A percentile compares a stretch with the other conserved stretches of the same genome.
Conservation (phyloP, 2,329 filamentous ascomycete genomes). For the Neopestalotiopsis sp. region DNA sequence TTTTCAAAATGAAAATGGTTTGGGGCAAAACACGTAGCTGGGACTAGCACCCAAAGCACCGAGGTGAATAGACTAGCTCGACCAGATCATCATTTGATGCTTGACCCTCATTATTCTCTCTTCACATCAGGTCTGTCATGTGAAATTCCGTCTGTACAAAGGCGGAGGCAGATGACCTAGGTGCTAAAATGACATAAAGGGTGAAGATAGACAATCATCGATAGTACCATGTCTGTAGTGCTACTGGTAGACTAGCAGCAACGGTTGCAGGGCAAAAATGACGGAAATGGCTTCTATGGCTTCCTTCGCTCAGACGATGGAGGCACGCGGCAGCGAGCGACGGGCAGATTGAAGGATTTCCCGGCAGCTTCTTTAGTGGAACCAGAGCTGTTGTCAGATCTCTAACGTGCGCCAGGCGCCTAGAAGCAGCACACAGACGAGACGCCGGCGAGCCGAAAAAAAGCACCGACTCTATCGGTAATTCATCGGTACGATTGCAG, state of each 20-base stretch:
- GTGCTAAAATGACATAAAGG: background rate
- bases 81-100: background rate
- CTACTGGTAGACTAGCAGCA: background rate
- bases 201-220: background rate
- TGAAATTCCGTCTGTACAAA: background rate
- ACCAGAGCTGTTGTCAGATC: background rate
- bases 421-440: background rate
- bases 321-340: background rate
- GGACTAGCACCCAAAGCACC: background rate
- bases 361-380: background rate
- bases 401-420: background rate
- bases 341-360: background rate
- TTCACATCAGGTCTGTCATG: background rate
- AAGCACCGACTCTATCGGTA: constrained; percentile 9
- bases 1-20: background rate
- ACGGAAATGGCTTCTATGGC: background rate
- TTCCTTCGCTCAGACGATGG: background rate
- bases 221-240: no score
- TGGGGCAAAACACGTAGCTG: background rate
- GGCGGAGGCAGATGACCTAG: background rate
- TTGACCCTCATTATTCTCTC: background rate
- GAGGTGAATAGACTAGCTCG: background rate
- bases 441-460: background rate
- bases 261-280: background rate
- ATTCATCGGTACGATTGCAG: constrained; percentile 20